Base-by-base conservation (phyloP, 176 grass and related monocot genomes). In the Avena insularis region DNA sequence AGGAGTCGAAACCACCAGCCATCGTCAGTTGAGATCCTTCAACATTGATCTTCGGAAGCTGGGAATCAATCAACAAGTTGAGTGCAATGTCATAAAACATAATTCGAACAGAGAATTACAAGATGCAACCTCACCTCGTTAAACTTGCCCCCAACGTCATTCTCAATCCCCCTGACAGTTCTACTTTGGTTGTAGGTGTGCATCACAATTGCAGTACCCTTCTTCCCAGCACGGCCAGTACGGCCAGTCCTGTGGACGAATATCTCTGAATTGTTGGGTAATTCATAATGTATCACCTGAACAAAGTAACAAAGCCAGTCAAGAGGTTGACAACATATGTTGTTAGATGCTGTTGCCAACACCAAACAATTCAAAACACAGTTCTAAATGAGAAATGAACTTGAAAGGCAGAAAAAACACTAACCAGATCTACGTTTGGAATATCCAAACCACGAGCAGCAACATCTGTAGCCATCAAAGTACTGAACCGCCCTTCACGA, bases 401-500 rank as follows among this genome's bases (percentile, higher is more conserved):
- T 16, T 77, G 14, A 84, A 19, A 66, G 43, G 17, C 57, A 63
- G 58, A 1, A 63, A 63, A 89, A 84, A 15, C 57, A 87, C 87
- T 62, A 80, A 99, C 97, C 92, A 99, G 56, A 86, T 99, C 97
- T 12, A 99, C 97, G 88, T 99, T 99, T 85, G 97, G 94, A 62
- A 99, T 99, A 90, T 99, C 97, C 76, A 99, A 87, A 47, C 97
- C 97, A 82, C 97, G 97, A 61, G 97, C 91, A 79, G 97, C 97
- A 77, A 99, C 94, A 85, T 99, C 97, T 79, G 97, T 99, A 58
- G 97, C 97, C 71, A 99, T 84, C 80, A 99, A 91, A 87, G 84
- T 92, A 85, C 61, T 95, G 87, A 99, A 96, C 9, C 64, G 89
- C 0, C 97, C 97, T 55, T 96, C 97, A 56, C 94, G 90, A 85